phyloP scores from a whole-genome alignment of 192 early-diverging fungal species.

The Coemansia erecta region DNA sequence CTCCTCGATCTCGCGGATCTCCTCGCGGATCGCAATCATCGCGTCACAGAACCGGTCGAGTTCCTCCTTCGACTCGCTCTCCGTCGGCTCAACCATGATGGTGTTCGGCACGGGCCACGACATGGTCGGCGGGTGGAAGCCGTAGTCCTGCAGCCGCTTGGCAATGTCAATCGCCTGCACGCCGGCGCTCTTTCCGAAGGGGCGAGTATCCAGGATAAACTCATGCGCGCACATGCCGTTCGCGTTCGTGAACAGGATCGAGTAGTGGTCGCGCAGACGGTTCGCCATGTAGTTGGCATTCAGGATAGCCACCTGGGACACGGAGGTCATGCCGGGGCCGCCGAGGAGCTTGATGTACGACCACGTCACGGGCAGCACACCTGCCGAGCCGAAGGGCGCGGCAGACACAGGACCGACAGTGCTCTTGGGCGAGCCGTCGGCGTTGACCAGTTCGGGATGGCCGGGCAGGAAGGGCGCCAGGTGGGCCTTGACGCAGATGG shows the following conservation, averaged over 20 bases:
- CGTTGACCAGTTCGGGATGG: conserved; percentile 76
- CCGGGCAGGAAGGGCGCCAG: conserved; percentile 90
- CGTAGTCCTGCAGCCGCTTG: conserved; percentile 98
- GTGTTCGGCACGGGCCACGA: conserved; percentile 99
- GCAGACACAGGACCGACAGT: conserved; percentile 92
- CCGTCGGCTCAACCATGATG: conserved; percentile 99
- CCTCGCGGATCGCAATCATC: conserved; percentile 91
- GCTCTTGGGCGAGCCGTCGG: conserved; percentile 61
- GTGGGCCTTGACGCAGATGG: conserved; percentile 91
- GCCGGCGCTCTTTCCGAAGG: conserved; percentile 74
- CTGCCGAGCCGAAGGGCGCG: conserved; percentile 94
- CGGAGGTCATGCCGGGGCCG: conserved; percentile 81
- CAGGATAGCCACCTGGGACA: conserved; percentile 88
- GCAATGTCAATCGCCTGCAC: conserved; percentile 96
- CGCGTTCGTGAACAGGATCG: conserved; percentile 87
- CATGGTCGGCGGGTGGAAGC: conserved; percentile 99
- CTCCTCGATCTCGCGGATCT: conserved; percentile 86
- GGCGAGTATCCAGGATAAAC: conserved; percentile 95
- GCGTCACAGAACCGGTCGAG: conserved; percentile 98
- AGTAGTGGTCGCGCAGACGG: conserved; percentile 88
- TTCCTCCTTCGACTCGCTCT: conserved; percentile 91
- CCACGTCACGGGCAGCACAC: conserved; percentile 97
- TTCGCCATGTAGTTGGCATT: conserved; percentile 99
- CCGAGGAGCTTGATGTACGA: conserved; percentile 99
- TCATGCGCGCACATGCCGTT: conserved; percentile 98